Evolutionary conservation across 257 asterid species (phyloP).

Genomic region (Fraxinus excelsior): DNA sequence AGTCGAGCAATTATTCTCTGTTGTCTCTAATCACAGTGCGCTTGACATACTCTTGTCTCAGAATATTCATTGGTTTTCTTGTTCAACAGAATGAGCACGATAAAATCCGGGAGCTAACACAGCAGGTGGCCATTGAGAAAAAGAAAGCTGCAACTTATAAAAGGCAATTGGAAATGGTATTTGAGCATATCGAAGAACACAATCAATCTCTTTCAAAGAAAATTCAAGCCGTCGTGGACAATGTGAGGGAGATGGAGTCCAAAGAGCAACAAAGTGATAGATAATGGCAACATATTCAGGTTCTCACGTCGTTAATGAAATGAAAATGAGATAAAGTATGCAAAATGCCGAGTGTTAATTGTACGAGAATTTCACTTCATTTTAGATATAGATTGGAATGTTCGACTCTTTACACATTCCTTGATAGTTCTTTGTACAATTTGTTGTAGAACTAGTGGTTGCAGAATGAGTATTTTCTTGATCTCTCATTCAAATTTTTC

Average conservation of each 20-base stretch:
- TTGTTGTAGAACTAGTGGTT: constrained; percentile 41
- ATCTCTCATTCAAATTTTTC: constrained; percentile 29
- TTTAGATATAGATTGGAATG: constrained; percentile 35
- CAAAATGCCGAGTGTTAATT: constrained; percentile 25
- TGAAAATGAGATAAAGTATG: constrained; percentile 9
- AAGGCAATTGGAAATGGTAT: constrained; percentile 85
- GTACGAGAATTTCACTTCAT: constrained; percentile 14
- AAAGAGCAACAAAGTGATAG: constrained; percentile 51
- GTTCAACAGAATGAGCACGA: constrained; percentile 72
- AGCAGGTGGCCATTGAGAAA: constrained; percentile 87
- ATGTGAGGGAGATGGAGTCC: constrained; percentile 78
- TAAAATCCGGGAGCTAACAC: constrained; percentile 83
- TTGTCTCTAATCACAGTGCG: background rate
- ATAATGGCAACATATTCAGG: constrained; percentile 28
- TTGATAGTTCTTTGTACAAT: constrained; percentile 39
- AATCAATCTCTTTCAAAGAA: constrained; percentile 78
- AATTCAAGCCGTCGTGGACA: constrained; percentile 69
- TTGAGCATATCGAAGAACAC: constrained; percentile 93
- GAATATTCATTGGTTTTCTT: background rate
- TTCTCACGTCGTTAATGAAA: background rate
- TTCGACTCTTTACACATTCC: constrained; percentile 26
- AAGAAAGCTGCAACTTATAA: constrained; percentile 86
- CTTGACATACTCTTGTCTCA: background rate
- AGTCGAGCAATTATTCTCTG: background rate
- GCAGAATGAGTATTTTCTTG: constrained; percentile 34